These are phyloP conservation scores for Cavenderia fasciculata DNA, from an alignment of 78 protist species.

Conservation along the genomic window DNA sequence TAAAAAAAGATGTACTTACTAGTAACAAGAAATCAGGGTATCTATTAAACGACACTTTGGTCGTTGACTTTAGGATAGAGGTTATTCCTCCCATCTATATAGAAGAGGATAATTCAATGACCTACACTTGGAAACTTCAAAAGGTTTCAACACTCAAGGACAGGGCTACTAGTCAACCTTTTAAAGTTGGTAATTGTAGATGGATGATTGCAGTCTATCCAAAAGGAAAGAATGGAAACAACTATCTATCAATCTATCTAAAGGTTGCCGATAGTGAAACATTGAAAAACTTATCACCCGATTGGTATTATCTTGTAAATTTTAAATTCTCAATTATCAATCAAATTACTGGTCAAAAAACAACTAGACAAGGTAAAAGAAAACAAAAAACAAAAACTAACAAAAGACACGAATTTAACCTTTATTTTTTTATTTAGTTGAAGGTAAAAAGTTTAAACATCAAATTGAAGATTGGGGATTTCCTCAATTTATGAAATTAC, in stretches of 20 bases:
- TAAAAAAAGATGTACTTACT: constrained; percentile 47
- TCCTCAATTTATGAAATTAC: constrained; percentile 66
- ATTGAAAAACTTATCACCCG: not conserved
- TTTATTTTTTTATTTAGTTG: constrained; percentile 2
- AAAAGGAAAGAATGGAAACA: constrained; percentile 57
- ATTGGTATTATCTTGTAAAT: constrained; percentile 59
- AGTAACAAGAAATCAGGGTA: constrained; percentile 58
- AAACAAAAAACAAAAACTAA: not conserved
- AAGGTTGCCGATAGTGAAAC: constrained; percentile 42
- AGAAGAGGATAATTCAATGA: constrained; percentile 10
- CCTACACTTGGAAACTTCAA: constrained; percentile 63
- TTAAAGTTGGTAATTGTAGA: constrained; percentile 56
- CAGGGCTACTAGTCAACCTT: constrained; percentile 36
- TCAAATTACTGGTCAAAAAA: constrained; percentile 51
- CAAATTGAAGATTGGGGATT: constrained; percentile 75
- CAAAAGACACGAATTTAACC: not conserved
- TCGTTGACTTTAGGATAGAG: constrained; percentile 41
- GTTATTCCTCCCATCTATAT: constrained; percentile 5
- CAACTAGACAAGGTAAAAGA: constrained; percentile 48
- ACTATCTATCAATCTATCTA: constrained; percentile 41
- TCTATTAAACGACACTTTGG: constrained; percentile 25
- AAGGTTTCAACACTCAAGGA: constrained; percentile 39
- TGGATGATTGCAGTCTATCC: constrained; percentile 76
- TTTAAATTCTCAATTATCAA: constrained; percentile 66
- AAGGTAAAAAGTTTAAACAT: constrained; percentile 64